Conservation (phyloP, 208 protist genomes). For the Crithidia brevicula region DNA sequence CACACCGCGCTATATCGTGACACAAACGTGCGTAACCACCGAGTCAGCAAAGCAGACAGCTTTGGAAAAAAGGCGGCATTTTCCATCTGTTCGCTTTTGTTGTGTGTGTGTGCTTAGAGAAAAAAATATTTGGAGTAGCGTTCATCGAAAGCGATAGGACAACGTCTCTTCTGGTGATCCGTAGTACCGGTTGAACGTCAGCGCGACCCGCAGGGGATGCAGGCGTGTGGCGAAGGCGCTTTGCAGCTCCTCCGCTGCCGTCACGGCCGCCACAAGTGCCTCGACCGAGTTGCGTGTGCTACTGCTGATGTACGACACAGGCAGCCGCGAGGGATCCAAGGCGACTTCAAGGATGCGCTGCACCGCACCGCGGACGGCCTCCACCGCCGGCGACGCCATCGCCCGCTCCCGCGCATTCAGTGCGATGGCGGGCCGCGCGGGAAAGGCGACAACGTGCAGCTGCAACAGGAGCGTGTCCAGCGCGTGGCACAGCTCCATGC, state of each 20-base stretch:
- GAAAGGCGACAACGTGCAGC: slow-evolving; percentile 62
- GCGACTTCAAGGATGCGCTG: slow-evolving; percentile 51
- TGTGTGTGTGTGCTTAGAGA: slow-evolving; percentile 11
- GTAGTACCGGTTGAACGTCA: slow-evolving; percentile 89
- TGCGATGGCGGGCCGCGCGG: slow-evolving; percentile 18
- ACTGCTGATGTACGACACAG: slow-evolving; percentile 53
- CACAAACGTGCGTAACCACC: too few species aligned
- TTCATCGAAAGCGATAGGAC: slow-evolving; percentile 33
- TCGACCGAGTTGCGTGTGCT: slow-evolving; percentile 69
- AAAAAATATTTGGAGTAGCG: too few species aligned
- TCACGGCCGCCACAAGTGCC: slow-evolving; percentile 64
- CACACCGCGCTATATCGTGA: too few species aligned
- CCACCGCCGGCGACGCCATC: slow-evolving; percentile 26
- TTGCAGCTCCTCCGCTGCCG: slow-evolving; percentile 33
- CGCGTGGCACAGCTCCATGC: slow-evolving; percentile 63
- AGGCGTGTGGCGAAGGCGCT: slow-evolving; percentile 53
- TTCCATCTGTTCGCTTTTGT: slow-evolving; percentile 2
- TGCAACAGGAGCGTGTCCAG: slow-evolving; percentile 69
- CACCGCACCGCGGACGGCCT: slow-evolving; percentile 50
- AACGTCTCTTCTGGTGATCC: slow-evolving; percentile 42
- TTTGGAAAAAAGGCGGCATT: slow-evolving; percentile 3
- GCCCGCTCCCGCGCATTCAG: slow-evolving; percentile 26
- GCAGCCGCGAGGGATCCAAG: slow-evolving; percentile 58
- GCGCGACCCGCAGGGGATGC: slow-evolving; percentile 58
- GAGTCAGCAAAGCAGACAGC: too few species aligned